Conservation (phyloP, 2,329 filamentous ascomycete species). For the Trichoderma sp. region DNA sequence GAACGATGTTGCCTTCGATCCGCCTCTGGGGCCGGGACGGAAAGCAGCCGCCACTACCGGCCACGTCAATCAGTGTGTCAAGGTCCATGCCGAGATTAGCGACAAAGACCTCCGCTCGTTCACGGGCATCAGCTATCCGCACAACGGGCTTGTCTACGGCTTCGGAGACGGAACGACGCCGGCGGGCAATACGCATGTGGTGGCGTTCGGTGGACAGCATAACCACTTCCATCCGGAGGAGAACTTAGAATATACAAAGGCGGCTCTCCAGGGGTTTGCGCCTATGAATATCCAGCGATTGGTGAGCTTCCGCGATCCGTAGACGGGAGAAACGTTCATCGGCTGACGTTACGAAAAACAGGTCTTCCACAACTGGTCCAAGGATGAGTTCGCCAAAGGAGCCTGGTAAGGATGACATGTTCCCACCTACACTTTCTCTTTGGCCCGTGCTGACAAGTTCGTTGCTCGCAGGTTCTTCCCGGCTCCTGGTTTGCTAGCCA, state of each 20-base stretch:
- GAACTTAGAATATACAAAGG: constrained; percentile 18
- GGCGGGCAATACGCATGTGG: constrained; percentile 17
- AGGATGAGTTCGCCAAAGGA: constrained; percentile 20
- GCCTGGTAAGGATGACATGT: constrained; percentile 8
- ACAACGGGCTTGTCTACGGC: constrained; percentile 20
- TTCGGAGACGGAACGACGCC: constrained; percentile 17
- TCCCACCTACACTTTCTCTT: neutral
- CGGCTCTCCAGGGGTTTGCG: constrained; percentile 10
- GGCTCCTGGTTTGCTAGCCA: constrained; percentile 17
- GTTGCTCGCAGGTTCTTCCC: constrained; percentile 7
- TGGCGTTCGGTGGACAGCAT: constrained; percentile 20
- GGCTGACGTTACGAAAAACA: neutral
- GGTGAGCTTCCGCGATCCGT: neutral
- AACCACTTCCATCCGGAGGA: constrained; percentile 20
- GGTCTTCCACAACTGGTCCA: constrained; percentile 25
- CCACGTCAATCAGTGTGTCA: constrained; percentile 23
- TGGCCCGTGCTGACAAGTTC: neutral
- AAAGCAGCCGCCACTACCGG: constrained; percentile 20
- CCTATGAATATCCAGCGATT: constrained; percentile 20
- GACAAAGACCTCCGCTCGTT: constrained; percentile 23
- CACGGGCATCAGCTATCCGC: constrained; percentile 20
- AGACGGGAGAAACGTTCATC: neutral
- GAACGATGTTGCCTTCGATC: constrained; percentile 21
- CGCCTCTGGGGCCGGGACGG: neutral
- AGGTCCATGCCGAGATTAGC: constrained; percentile 22